Conservation (phyloP, 2,329 filamentous ascomycete genomes). For the Leptographium flavum region DNA sequence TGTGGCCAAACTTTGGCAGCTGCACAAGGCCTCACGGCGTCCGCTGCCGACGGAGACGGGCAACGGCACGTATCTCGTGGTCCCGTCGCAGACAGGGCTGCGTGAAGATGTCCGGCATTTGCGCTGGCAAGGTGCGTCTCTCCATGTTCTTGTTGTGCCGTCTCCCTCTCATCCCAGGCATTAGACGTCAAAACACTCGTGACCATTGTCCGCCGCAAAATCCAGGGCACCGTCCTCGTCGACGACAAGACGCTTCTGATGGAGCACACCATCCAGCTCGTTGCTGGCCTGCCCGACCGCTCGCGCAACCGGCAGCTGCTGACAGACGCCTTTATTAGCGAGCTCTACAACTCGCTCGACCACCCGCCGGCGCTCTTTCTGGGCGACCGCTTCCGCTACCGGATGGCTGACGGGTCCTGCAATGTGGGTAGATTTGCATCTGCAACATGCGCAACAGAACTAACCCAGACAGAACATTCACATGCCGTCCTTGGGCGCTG, state of each 20-base stretch:
- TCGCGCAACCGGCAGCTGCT: slow-evolving; percentile 48
- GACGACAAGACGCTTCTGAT: slow-evolving; percentile 70
- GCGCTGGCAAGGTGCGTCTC: slow-evolving; percentile 26
- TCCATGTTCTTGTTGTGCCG: slow-evolving; percentile 9
- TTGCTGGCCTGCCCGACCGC: slow-evolving; percentile 46
- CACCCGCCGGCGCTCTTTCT: slow-evolving; percentile 57
- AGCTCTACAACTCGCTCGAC: slow-evolving; percentile 57
- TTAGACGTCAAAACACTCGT: slow-evolving; percentile 35
- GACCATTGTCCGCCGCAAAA: slow-evolving; percentile 44
- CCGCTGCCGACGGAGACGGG: slow-evolving; percentile 50
- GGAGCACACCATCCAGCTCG: slow-evolving; percentile 58
- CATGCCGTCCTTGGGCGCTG: slow-evolving; percentile 51
- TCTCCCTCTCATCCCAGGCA: not conserved
- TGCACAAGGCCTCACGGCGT: slow-evolving; percentile 27
- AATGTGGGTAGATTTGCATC: slow-evolving; percentile 30
- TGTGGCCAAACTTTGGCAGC: not conserved
- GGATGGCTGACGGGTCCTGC: slow-evolving; percentile 54
- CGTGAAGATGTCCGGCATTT: slow-evolving; percentile 44
- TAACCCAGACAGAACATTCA: slow-evolving; percentile 38
- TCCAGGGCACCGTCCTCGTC: slow-evolving; percentile 45
- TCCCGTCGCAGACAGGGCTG: slow-evolving; percentile 34
- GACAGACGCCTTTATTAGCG: slow-evolving; percentile 52
- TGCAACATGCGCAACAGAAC: not conserved
- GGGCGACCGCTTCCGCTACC: slow-evolving; percentile 48
- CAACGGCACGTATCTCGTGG: slow-evolving; percentile 41